Conservation (phyloP, 352 stramenopile species). For the Saprolegnia diclina region DNA sequence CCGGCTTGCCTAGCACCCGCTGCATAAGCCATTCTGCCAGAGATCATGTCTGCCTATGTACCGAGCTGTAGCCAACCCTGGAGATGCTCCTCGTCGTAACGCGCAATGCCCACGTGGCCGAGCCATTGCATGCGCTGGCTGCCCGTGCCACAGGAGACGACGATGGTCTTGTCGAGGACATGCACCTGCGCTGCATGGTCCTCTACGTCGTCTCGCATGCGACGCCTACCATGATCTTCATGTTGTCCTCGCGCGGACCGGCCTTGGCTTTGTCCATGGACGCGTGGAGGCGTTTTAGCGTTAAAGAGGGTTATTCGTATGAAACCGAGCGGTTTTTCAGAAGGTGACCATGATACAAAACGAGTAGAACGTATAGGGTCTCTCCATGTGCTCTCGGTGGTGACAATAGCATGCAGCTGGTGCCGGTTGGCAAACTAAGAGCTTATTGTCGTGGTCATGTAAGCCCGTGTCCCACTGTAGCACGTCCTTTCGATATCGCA, state of each 20-base stretch:
- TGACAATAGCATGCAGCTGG: no score
- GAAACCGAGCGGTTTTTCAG: background rate
- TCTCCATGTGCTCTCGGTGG: no score
- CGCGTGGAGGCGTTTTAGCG: background rate
- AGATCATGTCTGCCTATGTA: background rate
- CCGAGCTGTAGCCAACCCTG: constrained; percentile 52
- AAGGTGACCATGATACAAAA: background rate
- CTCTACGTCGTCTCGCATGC: background rate
- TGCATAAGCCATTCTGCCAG: constrained; percentile 39
- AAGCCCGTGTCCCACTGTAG: no score
- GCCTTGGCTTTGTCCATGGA: background rate
- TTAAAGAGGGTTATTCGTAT: background rate
- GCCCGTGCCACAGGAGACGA: constrained; percentile 59
- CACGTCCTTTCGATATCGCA: no score
- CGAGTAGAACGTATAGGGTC: background rate
- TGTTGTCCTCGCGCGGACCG: constrained; percentile 3
- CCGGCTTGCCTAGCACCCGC: constrained; percentile 37
- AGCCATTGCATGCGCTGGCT: constrained; percentile 71
- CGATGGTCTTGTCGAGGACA: constrained; percentile 64
- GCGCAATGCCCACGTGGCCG: constrained; percentile 60
- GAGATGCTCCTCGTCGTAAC: constrained; percentile 43
- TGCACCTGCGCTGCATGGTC: constrained; percentile 33
- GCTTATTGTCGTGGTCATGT: no score
- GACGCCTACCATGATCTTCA: constrained; percentile 25
- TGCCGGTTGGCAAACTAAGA: no score